Evolutionary conservation across 2,329 filamentous ascomycete species (phyloP).

Genomic region (Exophiala dermatitidis): DNA sequence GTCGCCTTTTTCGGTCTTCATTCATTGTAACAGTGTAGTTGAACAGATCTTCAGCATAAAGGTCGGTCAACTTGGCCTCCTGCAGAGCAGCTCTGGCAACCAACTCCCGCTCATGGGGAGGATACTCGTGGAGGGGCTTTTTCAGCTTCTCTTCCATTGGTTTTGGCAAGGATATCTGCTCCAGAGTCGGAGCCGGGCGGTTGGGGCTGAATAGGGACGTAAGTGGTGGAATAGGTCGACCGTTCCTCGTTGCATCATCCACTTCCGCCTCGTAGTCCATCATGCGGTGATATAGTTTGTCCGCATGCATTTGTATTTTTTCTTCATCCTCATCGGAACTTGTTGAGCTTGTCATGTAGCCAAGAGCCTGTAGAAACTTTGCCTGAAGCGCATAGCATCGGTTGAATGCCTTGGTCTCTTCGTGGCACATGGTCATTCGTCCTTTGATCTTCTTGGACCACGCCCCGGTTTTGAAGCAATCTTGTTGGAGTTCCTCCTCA

Average conservation of each 20-base stretch:
- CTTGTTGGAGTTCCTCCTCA: constrained; percentile 73
- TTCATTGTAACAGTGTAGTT: constrained; percentile 25
- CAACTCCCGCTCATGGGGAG: constrained; percentile 42
- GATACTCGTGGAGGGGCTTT: constrained; percentile 37
- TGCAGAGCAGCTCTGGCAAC: constrained; percentile 30
- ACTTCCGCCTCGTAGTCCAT: constrained; percentile 69
- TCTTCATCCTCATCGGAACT: constrained; percentile 67
- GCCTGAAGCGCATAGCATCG: constrained; percentile 84
- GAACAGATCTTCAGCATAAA: constrained; percentile 25
- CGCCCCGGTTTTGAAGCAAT: constrained; percentile 70
- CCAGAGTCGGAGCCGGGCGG: constrained; percentile 31
- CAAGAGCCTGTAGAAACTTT: constrained; percentile 82
- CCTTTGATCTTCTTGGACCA: constrained; percentile 50
- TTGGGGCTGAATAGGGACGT: constrained; percentile 40
- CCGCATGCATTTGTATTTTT: constrained; percentile 90
- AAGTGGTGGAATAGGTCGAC: constrained; percentile 38
- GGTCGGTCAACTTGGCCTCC: constrained; percentile 24
- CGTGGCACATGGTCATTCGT: constrained; percentile 66
- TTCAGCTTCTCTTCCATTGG: constrained; percentile 22
- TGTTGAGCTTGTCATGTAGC: constrained; percentile 59
- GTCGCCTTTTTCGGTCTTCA: constrained; percentile 23
- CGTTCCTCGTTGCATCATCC: constrained; percentile 49
- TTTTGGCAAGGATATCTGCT: constrained; percentile 25
- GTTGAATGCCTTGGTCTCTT: constrained; percentile 70
- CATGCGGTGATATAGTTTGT: constrained; percentile 82